Evolutionary conservation across 2,329 filamentous ascomycete species (phyloP), one percentile per base, ranked within the genome.

Genomic region (Penicillium sp.): DNA sequence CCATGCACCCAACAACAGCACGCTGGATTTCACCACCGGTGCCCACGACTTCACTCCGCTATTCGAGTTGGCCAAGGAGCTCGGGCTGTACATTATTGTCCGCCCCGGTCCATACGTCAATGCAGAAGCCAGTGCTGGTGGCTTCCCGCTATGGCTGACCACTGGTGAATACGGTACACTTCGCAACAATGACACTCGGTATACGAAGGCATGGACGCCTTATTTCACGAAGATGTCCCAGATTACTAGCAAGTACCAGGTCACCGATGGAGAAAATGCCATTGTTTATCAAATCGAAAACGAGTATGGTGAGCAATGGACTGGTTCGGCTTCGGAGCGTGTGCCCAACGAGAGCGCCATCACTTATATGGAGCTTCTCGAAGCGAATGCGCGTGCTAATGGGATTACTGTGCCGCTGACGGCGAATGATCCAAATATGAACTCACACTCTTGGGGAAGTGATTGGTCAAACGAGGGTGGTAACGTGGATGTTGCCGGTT

Each of bases 81-180:
- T 85, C 26, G 84, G 84, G 2, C 73, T 86, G 42, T 86, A 85
- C 63, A 79, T 85, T 42, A 81, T 86, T 30, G 80, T 82, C 1
- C 78, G 86, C 0, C 84, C 85, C 0, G 86, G 86, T 0, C 85
- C 85, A 0, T 89, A 89, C 59, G 81, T 87, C 59, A 89, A 89
- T 63, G 87, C 86, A 1, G 87, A 89, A 69, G 80, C 85, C 3
- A 87, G 84, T 63, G 85, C 83, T 0, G 87, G 87, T 35, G 87
- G 87, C 0, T 85, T 87, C 59, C 85, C 87, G 0, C 75, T 86
- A 1, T 89, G 86, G 85, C 71, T 86, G 6, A 88, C 85, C 0
- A 87, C 86, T 0, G 86, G 84, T 63, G 59, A 73, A 76, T 66
- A 78, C 76, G 43, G 72, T 1, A 66, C 66, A n/a, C 62, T 73